phyloP scores from a whole-genome alignment of 2,329 filamentous ascomycete species.

The Fusarium udum region DNA sequence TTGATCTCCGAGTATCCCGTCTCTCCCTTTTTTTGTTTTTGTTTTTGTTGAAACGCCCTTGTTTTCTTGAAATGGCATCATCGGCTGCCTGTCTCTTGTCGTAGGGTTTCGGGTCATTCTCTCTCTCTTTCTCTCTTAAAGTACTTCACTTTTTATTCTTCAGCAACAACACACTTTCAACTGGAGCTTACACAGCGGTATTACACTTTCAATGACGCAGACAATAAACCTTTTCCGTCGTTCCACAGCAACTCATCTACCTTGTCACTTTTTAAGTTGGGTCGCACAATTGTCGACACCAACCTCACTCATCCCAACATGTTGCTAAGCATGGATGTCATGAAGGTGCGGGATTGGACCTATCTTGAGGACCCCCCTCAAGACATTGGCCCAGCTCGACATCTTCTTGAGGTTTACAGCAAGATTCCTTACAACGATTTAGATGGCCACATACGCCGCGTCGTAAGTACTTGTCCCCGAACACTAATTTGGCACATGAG shows the following conservation, averaged over 20 bases:
- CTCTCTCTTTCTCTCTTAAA: neutral
- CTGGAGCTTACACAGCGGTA: constrained; percentile 6
- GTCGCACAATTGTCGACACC: neutral
- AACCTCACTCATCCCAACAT: constrained; percentile 20
- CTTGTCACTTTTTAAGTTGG: neutral
- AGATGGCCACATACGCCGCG: constrained; percentile 48
- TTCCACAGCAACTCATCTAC: constrained; percentile 2
- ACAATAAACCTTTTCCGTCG: neutral
- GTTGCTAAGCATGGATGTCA: constrained; percentile 45
- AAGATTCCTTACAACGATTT: constrained; percentile 49
- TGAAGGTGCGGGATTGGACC: constrained; percentile 53
- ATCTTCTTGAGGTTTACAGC: constrained; percentile 53
- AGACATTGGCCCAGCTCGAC: constrained; percentile 49
- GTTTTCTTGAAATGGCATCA: constrained; percentile 18
- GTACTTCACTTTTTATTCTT: constrained; percentile 3
- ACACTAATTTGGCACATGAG: neutral
- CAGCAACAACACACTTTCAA: neutral
- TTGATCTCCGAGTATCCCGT: neutral
- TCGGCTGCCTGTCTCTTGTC: neutral
- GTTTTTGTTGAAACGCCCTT: constrained; percentile 10
- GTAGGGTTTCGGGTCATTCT: constrained; percentile 16
- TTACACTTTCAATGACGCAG: constrained; percentile 32
- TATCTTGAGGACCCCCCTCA: constrained; percentile 51
- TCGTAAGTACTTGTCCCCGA: constrained; percentile 43
- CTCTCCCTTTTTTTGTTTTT: constrained; percentile 2